Base-by-base conservation (phyloP, 208 protist genomes). In the Leishmania braziliensis region DNA sequence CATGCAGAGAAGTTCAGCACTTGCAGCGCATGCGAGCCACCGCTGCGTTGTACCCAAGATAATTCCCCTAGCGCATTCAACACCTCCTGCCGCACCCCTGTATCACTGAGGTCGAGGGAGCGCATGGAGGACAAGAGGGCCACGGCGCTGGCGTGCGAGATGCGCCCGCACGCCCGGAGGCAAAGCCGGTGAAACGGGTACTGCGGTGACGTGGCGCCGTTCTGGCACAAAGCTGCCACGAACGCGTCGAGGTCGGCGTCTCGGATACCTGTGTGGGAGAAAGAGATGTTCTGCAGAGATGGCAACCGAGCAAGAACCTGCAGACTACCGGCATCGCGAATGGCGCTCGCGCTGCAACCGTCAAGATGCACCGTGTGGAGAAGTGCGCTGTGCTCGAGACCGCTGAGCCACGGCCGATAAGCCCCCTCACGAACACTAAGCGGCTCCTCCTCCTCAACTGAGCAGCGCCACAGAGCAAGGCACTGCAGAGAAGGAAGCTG, bases 321-420 rank as follows among this genome's bases (percentile, higher is more conserved):
- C 36, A 82, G 36, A 39, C 53, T 82, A 1, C 43, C 58, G 36
- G 39, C 70, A 5, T 77, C 58, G 12, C 29, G 43, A 23, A 75
- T 5, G 20, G 56, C 33, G 33, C 66, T 26, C 66, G 18, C 78
- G 43, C 75, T 36, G 51, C 78, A 77, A 29, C n/a, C 70, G n/a
- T 82, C 70, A 12, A 81, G 58, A 6, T 43, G 12, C 39, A 82
- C 70, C 46, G 78, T 82, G 71, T 71, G 70, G 18, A 82, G 70
- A 2, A n/a, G 16, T 10, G 70, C n/a, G 29, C 68, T 56, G 39
- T 53, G n/a, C 36, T 77, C 50, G n/a, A 77, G 58, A 9, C 58
- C 69, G 10, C 29, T 51, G 12, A 71, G 29, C 58, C 68, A 77
- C 33, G 36, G 77, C 54, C 39, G 66, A 43, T 10, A 9, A 75